Evolutionary conservation across 176 grass and related monocot species (phyloP).

Genomic region (Alopecurus myosuroides): DNA sequence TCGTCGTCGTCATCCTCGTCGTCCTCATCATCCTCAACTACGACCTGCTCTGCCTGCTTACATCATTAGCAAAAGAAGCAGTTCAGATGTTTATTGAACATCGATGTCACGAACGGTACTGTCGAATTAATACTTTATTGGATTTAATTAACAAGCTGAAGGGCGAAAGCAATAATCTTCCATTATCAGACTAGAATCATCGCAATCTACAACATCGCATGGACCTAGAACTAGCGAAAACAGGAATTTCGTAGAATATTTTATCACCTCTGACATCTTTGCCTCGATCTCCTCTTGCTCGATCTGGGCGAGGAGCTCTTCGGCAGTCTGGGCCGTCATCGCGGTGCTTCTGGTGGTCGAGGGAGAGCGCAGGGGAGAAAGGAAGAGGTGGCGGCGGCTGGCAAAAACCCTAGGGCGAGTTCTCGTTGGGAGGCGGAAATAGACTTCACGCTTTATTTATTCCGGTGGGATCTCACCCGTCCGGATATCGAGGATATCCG

Average conservation of each 20-base stretch:
- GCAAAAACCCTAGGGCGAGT: conserved; percentile 44
- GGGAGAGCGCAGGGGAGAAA: background rate
- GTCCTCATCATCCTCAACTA: conserved; percentile 56
- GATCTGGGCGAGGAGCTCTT: conserved; percentile 56
- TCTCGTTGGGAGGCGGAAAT: background rate
- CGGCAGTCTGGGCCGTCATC: conserved; percentile 47
- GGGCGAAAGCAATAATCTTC: background rate
- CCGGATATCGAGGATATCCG: too few species aligned
- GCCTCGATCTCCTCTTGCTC: conserved; percentile 59
- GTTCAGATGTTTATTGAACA: background rate
- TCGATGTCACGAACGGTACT: background rate
- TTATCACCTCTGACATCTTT: conserved; percentile 36
- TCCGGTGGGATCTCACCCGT: background rate
- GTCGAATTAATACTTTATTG: background rate
- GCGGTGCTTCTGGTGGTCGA: background rate
- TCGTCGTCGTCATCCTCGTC: conserved; percentile 53
- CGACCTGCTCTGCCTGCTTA: conserved; percentile 33
- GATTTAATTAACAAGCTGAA: background rate
- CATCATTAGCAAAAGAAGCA: background rate
- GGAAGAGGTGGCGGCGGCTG: conserved; percentile 11
- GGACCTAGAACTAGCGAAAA: background rate
- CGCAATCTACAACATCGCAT: background rate
- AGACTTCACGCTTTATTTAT: conserved; percentile 14
- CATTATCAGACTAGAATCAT: background rate
- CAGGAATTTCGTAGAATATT: background rate